A percentile compares a stretch with the other conserved stretches of the same genome.
Evolutionary conservation across 352 stramenopile genomes (phyloP).

Genomic region (Pythium chondricola): DNA sequence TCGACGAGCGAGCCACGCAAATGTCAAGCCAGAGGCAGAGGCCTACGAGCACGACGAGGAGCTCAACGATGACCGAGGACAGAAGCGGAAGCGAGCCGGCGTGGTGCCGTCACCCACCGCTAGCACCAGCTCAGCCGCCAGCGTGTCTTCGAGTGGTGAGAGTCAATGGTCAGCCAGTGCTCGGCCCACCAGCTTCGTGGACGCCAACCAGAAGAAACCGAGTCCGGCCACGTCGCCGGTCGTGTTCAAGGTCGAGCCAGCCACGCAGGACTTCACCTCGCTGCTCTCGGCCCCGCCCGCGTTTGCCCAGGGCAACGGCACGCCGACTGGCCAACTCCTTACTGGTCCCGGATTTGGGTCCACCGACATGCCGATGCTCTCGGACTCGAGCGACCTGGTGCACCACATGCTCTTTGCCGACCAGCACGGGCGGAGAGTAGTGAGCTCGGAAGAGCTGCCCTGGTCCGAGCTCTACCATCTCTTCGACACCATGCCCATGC

Average conservation of each 20-base stretch:
- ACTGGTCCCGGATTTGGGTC: too few relatives aligned
- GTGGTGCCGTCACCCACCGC: conserved; percentile 25
- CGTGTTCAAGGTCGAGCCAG: conserved; percentile 17
- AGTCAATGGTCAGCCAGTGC: too few relatives aligned
- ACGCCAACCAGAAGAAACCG: neutral
- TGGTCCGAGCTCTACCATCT: conserved; percentile 83
- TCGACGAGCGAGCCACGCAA: conserved; percentile 54
- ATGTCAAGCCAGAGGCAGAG: conserved; percentile 46
- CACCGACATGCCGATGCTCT: conserved; percentile 9
- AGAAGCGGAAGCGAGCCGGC: conserved; percentile 57
- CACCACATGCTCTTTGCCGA: conserved; percentile 66
- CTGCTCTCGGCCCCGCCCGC: neutral
- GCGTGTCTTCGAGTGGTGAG: neutral
- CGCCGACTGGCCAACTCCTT: too few relatives aligned
- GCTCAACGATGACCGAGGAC: conserved; percentile 34
- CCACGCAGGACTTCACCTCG: neutral
- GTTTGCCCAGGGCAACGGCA: neutral
- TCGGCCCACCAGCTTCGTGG: conserved; percentile 14
- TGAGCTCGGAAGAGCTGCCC: conserved; percentile 65
- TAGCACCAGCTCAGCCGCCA: conserved; percentile 10
- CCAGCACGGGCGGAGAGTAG: conserved; percentile 45
- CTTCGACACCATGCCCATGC: conserved; percentile 50
- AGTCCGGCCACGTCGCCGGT: neutral
- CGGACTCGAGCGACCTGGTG: conserved; percentile 31
- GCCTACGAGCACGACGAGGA: conserved; percentile 38